Base-by-base conservation (phyloP, 2,329 filamentous ascomycete species). In the Neofusicoccum parvum region DNA sequence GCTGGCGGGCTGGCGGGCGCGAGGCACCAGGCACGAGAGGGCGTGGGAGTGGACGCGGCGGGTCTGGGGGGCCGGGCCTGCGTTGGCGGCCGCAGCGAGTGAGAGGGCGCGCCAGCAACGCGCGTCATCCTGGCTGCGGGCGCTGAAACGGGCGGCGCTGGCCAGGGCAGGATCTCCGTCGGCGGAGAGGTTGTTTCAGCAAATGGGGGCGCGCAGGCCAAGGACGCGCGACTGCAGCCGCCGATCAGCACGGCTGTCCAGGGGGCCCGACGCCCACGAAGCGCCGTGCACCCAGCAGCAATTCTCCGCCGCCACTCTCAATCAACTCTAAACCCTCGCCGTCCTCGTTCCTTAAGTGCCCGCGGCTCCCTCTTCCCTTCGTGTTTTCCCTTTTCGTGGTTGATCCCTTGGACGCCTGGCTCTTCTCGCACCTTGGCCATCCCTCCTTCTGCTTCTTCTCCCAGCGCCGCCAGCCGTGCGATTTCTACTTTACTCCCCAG, bases 61-160 rank as follows among this genome's bases (percentile, higher is more conserved):
- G 54, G 10, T n/a, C n/a, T n/a, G n/a, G 20, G 20, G 20, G 20
- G 20, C 20, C 20, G 20, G 20, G 20, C 20, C 20, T 23, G 20
- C 20, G 20, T 23, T 23, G 20, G 20, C 20, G 20, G 37, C 39
- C 15, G 27, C 39, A 48, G 41, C 56, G 41, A 48, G 56, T 59
- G 54, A 46, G 54, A 36, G n/a, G 20, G 23, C 12, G 6, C 36
- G 23, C 23, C 54, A 32, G 11, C 56, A 60, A 60, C 56, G 56
- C 56, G 56, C 56, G 56, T 48, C 56, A 60, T 60, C 20, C 41
- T 60, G 56, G 56, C 41, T 27, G 56, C 41, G 56, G 56, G 6
- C 56, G 56, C 56, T 60, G 56, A 60, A 60, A 60, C 56, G 56
- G n/a, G 56, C 56, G 56, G 56, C 56, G 56, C 56, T 60, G 27